phyloP scores from a whole-genome alignment of 306 rosid species.

The Dalbergia cochinchinensis region DNA sequence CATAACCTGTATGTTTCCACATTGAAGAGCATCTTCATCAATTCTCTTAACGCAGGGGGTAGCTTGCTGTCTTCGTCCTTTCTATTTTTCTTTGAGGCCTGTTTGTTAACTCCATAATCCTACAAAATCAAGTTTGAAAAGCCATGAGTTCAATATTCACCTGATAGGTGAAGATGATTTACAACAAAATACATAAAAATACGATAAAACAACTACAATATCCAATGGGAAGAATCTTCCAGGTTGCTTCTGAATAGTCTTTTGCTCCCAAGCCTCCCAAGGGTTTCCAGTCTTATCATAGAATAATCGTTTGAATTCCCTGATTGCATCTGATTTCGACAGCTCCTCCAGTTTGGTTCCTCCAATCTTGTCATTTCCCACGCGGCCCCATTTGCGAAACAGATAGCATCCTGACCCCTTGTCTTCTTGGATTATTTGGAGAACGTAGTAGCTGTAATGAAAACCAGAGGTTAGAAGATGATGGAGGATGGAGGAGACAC shows the following conservation, averaged over 20 bases:
- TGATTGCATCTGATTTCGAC: constrained; percentile 81
- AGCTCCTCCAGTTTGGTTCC: constrained; percentile 74
- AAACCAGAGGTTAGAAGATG: constrained; percentile 45
- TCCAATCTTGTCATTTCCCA: constrained; percentile 94
- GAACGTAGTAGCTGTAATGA: constrained; percentile 76
- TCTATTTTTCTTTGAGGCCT: constrained; percentile 62
- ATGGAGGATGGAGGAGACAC: constrained; percentile 16
- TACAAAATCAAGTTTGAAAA: constrained; percentile 52
- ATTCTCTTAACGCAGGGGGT: constrained; percentile 74
- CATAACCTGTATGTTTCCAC: constrained; percentile 94
- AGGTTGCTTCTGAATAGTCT: constrained; percentile 87
- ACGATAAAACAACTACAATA: constrained; percentile 63
- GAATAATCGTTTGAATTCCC: constrained; percentile 84
- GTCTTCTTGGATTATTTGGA: constrained; percentile 93
- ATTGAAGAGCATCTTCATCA: constrained; percentile 93
- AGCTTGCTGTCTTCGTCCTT: constrained; percentile 62
- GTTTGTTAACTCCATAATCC: constrained; percentile 94
- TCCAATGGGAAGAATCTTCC: constrained; percentile 97
- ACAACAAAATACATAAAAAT: constrained; percentile 31
- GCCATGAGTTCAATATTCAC: constrained; percentile 27
- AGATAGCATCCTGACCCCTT: constrained; percentile 79
- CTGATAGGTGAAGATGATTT: constrained; percentile 24
- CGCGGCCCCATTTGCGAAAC: constrained; percentile 99
- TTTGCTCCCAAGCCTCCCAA: constrained; percentile 98
- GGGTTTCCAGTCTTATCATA: constrained; percentile 95